These are phyloP conservation scores for Prunus campanulata DNA, from an alignment of 306 rosid genomes.

Conservation along the genomic window DNA sequence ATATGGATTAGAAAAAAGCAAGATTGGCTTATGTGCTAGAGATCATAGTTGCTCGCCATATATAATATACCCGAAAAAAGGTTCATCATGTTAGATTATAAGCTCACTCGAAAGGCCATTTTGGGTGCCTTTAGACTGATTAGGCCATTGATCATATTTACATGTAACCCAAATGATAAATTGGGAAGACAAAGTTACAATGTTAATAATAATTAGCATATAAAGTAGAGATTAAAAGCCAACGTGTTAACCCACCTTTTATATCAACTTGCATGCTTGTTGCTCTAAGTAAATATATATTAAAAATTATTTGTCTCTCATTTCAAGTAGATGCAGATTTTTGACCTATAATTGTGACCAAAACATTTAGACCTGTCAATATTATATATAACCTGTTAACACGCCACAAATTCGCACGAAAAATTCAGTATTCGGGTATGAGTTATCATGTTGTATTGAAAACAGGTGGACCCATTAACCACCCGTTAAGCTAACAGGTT, in stretches of 20 bases:
- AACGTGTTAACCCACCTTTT: not conserved
- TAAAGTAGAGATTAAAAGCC: not conserved
- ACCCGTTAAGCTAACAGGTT: too few species aligned
- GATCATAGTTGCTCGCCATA: not conserved
- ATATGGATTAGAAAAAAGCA: not conserved
- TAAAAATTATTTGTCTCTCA: too few species aligned
- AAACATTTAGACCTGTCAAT: too few species aligned
- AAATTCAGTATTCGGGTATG: fast-evolving
- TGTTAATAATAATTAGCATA: not conserved
- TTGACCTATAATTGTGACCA: not conserved
- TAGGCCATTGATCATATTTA: not conserved
- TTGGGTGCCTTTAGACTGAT: not conserved
- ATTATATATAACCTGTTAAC: fast-evolving
- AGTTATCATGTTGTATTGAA: too few species aligned
- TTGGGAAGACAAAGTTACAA: not conserved
- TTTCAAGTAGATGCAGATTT: not conserved
- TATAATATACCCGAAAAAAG: not conserved
- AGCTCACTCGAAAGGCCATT: conserved; percentile 5
- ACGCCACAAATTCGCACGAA: fast-evolving
- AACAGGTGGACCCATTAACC: too few species aligned
- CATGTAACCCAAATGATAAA: not conserved
- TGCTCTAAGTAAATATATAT: not conserved
- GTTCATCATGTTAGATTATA: not conserved
- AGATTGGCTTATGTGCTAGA: not conserved
- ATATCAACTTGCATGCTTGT: not conserved